Base-by-base conservation (phyloP, 2,329 filamentous ascomycete species). In the Plectosphaerella plurivora region DNA sequence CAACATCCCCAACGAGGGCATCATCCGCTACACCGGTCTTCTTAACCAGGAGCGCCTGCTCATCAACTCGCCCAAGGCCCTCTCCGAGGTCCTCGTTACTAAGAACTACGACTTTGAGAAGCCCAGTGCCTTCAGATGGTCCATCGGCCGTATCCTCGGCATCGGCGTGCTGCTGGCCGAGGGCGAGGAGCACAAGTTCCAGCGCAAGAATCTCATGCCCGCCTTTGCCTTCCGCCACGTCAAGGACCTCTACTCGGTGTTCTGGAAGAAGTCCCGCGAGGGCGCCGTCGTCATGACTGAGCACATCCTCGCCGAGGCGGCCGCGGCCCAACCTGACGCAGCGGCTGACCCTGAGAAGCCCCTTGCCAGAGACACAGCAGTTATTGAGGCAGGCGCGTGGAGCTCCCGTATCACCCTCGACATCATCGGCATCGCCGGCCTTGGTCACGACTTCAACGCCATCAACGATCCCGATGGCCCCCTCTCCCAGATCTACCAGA, bases 151-250 rank as follows among this genome's bases (percentile, higher is more conserved):
- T 20, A 74, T 91, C 24, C 74, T 93, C 12, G 87, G 90, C 10
- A 71, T 86, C 12, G 88, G 89, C 10, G 73, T 93, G 14, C 70
- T 97, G 37, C 73, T 97, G 11, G 88, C 90, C 2, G 92, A 97
- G 68, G 92, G 92, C n/a, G 89, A 95, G 12, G 89, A 92, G 62
- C 93, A 97, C 68, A 94, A 88, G 72, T 73, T 82, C 61, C 88
- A 91, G 71, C 81, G 92, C 46, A 91, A 88, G 65, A 84, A 87
- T 53, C 79, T 96, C 16, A 83, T 87, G 72, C 91, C 91, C 0
- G 89, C 90, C 2, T 96, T 96, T 67, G 79, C 84, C n/a, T 95
- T 90, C 63, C 82, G 91, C 20, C 89, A 95, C 61, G 76, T 96
- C 65, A 95, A 94, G 65, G 81, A 93, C 54, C 73, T 96, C 14